These are phyloP conservation scores for Aspergillus puulaauensis DNA, from an alignment of 2,329 filamentous ascomycete species.

Conservation along the genomic window DNA sequence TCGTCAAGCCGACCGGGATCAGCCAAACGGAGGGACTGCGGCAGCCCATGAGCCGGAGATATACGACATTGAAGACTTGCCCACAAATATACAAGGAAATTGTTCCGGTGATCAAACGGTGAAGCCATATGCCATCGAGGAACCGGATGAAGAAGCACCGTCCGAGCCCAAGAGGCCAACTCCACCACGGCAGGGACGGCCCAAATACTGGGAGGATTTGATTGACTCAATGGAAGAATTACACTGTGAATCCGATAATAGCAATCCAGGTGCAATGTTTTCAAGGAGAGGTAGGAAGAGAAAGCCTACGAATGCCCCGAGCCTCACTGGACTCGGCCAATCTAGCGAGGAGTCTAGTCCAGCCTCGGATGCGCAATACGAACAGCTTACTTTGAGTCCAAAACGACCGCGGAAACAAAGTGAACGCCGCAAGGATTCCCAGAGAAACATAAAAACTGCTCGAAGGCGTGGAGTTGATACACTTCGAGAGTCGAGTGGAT, in stretches of 20 bases:
- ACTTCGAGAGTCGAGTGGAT: slow-evolving; percentile 12
- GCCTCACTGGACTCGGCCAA: background rate
- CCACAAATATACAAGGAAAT: background rate
- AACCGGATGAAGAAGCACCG: slow-evolving; percentile 30
- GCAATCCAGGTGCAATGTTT: slow-evolving; percentile 3
- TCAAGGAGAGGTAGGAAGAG: slow-evolving; percentile 35
- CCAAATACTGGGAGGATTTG: slow-evolving; percentile 26
- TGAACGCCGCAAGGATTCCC: slow-evolving; percentile 16
- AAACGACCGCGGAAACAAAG: slow-evolving; percentile 30
- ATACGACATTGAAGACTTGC: slow-evolving; percentile 2
- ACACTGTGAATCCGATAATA: slow-evolving; percentile 28
- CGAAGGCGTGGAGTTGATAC: slow-evolving; percentile 11
- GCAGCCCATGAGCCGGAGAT: background rate
- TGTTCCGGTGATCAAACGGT: slow-evolving; percentile 29
- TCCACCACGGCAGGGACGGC: background rate
- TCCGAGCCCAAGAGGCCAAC: background rate
- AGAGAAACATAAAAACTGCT: background rate
- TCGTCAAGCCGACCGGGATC: background rate
- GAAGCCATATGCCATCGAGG: slow-evolving; percentile 41
- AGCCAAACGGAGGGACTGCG: background rate
- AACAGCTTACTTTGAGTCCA: slow-evolving; percentile 16
- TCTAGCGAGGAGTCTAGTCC: background rate
- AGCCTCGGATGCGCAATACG: slow-evolving; percentile 11
- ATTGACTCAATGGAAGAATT: slow-evolving; percentile 34
- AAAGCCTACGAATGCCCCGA: slow-evolving; percentile 28